These are phyloP conservation scores for Melaleuca quinquenervia DNA, from an alignment of 345 rosid genomes.

Conservation along the genomic window DNA sequence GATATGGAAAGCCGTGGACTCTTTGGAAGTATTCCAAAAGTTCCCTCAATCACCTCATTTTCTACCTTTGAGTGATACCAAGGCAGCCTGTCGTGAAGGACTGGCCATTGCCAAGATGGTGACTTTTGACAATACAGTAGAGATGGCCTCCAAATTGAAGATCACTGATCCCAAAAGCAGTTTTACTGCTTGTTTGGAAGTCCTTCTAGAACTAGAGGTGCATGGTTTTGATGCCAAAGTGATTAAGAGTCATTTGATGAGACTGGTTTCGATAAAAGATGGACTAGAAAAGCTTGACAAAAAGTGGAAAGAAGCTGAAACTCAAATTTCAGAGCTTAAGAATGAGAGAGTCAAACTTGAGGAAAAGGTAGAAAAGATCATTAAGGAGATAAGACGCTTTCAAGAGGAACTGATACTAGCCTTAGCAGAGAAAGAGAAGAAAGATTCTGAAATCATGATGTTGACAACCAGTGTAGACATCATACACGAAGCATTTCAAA, in stretches of 20 bases:
- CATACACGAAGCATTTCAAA: background rate
- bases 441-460: constrained; percentile 2
- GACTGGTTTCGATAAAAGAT: constrained; percentile 13
- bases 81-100: constrained; percentile 21
- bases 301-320: background rate
- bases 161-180: background rate
- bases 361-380: background rate
- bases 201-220: constrained; percentile 9
- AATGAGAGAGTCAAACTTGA: background rate
- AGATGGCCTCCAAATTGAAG: constrained; percentile 9
- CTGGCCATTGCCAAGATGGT: constrained; percentile 22
- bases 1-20: constrained; percentile 10
- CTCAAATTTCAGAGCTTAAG: background rate
- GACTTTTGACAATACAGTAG: constrained; percentile 12
- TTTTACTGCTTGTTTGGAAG: constrained; percentile 4
- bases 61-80: constrained; percentile 4
- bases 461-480: background rate
- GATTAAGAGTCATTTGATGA: background rate
- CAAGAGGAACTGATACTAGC: background rate
- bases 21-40: constrained; percentile 14
- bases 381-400: constrained; percentile 1
- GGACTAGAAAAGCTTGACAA: constrained; percentile 3
- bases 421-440: background rate
- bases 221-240: constrained; percentile 20
- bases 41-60: constrained; percentile 31